Conservation (phyloP, 352 stramenopile species). For the Globisporangium sylvaticum region DNA sequence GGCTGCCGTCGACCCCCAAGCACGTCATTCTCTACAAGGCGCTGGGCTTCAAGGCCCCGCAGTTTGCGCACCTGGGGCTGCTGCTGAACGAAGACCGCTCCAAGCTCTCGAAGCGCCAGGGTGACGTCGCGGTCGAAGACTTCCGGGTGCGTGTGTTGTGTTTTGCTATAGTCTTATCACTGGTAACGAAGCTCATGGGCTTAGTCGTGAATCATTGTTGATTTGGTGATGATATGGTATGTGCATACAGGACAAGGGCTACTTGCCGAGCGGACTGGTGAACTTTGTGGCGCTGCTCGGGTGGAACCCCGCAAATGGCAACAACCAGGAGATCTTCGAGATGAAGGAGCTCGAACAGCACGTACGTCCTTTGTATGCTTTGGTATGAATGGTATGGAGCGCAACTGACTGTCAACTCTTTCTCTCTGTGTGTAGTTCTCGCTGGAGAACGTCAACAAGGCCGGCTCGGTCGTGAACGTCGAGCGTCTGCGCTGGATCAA, state of each 20-base stretch:
- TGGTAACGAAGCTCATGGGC: not conserved
- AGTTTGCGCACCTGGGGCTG: constrained; percentile 90
- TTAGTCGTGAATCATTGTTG: not conserved
- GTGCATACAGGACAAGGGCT: constrained; percentile 91
- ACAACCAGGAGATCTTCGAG: constrained; percentile 96
- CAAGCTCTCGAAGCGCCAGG: constrained; percentile 98
- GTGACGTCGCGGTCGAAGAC: constrained; percentile 95
- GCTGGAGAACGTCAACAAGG: constrained; percentile 86
- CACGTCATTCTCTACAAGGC: constrained; percentile 90
- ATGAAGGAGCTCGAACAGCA: constrained; percentile 87
- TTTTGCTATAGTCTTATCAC: not conserved
- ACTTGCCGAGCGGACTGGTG: constrained; percentile 93
- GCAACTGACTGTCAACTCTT: not conserved
- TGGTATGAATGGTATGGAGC: not conserved
- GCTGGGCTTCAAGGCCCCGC: constrained; percentile 66
- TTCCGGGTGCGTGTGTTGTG: constrained; percentile 74
- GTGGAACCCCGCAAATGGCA: constrained; percentile 94
- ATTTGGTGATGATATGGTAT: not conserved
- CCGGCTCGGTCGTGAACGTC: constrained; percentile 83
- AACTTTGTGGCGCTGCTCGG: constrained; percentile 98
- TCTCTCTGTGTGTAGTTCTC: constrained; percentile 46
- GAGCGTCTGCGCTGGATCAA: constrained; percentile 89
- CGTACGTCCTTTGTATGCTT: constrained; percentile 21
- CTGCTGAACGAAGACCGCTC: constrained; percentile 97
- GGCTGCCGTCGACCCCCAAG: constrained; percentile 89